Evolutionary conservation across 164 flowering plant genomes (phyloP).

Genomic region (Vitis labrusca): DNA sequence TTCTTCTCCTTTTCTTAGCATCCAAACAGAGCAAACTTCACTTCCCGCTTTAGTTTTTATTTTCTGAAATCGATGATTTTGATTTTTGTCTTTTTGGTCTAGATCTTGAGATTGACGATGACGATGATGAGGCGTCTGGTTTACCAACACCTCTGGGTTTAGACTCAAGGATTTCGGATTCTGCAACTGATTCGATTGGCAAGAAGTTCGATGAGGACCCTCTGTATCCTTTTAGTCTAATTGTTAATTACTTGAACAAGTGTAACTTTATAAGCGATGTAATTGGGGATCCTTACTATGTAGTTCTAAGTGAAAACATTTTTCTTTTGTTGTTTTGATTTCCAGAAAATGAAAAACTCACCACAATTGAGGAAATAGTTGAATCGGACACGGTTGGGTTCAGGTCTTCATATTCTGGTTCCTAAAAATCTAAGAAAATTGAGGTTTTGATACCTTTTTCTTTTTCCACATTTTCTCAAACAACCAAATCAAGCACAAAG

Average conservation of each 20-base stretch:
- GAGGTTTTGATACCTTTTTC: too few species aligned
- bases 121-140: constrained; percentile 24
- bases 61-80: not conserved
- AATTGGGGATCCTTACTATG: too few species aligned
- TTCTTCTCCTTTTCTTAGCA: not conserved
- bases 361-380: too few species aligned
- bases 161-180: constrained; percentile 12
- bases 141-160: constrained; percentile 20
- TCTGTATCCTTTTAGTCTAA: constrained; percentile 53
- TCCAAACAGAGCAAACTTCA: not conserved
- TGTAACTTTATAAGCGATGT: too few species aligned
- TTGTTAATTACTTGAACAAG: not conserved
- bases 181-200: constrained; percentile 21
- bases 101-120: constrained; percentile 34
- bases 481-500: too few species aligned
- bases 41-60: not conserved
- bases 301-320: too few species aligned
- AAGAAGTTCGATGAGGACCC: constrained; percentile 50
- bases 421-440: too few species aligned
- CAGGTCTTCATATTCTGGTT: too few species aligned
- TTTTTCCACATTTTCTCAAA: too few species aligned
- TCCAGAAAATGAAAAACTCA: too few species aligned
- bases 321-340: too few species aligned
- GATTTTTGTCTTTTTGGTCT: not conserved
- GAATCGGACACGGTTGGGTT: too few species aligned